Conservation (phyloP, 352 stramenopile genomes). For the Lagenidium giganteum region DNA sequence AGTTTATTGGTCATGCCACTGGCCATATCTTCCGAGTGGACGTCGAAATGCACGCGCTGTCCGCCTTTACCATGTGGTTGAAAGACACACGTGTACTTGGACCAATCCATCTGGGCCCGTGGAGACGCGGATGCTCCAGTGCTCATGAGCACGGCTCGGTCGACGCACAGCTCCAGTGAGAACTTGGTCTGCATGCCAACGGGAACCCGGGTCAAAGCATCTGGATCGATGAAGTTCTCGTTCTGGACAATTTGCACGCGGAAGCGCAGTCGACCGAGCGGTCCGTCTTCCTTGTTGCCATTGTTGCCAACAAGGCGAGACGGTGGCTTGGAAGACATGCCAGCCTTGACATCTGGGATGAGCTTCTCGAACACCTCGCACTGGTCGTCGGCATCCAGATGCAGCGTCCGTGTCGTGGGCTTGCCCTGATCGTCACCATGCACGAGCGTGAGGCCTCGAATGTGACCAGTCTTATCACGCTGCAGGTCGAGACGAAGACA, state of each 20-base stretch:
- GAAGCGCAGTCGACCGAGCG: slow-evolving; percentile 51
- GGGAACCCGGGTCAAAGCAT: slow-evolving; percentile 14
- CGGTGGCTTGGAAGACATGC: slow-evolving; percentile 22
- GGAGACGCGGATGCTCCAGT: too few relatives aligned
- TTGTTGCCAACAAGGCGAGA: slow-evolving; percentile 38
- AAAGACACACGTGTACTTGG: slow-evolving; percentile 37
- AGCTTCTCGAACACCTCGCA: slow-evolving; percentile 51
- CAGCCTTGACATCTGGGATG: slow-evolving; percentile 26
- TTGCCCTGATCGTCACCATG: slow-evolving; percentile 33
- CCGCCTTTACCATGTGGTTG: slow-evolving; percentile 39
- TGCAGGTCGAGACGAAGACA: slow-evolving; percentile 51
- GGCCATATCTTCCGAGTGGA: slow-evolving; percentile 38
- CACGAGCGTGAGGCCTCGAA: slow-evolving; percentile 42
- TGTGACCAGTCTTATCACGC: slow-evolving; percentile 36
- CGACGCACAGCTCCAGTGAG: slow-evolving; percentile 41
- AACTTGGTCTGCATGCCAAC: slow-evolving; percentile 27
- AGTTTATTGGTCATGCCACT: slow-evolving; percentile 25
- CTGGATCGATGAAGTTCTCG: slow-evolving; percentile 46
- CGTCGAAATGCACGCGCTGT: slow-evolving; percentile 37
- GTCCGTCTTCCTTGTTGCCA: slow-evolving; percentile 30
- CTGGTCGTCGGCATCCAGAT: slow-evolving; percentile 29
- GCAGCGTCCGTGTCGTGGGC: slow-evolving; percentile 19
- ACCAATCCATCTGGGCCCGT: too few relatives aligned
- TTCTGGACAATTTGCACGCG: slow-evolving; percentile 46
- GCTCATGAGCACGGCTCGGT: too few relatives aligned